These are phyloP conservation scores for Akanthomyces lecanii DNA, from an alignment of 2,329 filamentous ascomycete species.

Conservation along the genomic window DNA sequence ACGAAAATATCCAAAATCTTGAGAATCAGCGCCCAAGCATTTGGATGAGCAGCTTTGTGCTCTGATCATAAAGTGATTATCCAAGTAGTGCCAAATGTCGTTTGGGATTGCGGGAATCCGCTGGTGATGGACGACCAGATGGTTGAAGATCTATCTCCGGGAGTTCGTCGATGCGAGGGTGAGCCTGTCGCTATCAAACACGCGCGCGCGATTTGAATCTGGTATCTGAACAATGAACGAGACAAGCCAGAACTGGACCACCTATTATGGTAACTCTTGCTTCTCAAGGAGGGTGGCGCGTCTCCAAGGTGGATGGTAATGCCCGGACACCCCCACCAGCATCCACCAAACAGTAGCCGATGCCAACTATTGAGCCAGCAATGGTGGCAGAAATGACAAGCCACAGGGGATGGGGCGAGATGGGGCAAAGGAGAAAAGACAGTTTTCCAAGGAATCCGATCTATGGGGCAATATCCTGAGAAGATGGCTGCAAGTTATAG, in stretches of 20 bases:
- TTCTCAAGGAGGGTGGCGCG: conserved; percentile 7
- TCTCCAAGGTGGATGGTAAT: conserved; percentile 10
- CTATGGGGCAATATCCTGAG: conserved; percentile 11
- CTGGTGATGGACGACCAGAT: neutral
- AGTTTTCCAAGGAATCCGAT: neutral
- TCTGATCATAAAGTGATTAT: neutral
- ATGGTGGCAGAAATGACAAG: conserved; percentile 4
- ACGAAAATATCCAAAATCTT: neutral
- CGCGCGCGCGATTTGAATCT: neutral
- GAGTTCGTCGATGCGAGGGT: neutral
- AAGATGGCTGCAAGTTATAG: neutral
- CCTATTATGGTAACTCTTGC: neutral
- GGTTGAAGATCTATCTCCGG: neutral
- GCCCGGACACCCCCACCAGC: conserved; percentile 7
- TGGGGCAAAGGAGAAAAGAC: neutral
- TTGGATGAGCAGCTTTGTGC: neutral
- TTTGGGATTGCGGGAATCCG: neutral
- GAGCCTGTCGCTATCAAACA: neutral
- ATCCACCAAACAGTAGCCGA: conserved; percentile 11
- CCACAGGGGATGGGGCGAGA: conserved; percentile 1
- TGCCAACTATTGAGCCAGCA: neutral
- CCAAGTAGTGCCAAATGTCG: neutral
- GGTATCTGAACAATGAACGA: neutral
- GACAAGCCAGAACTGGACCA: neutral
- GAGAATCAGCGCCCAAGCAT: neutral